Conservation (phyloP, 2,329 filamentous ascomycete genomes). For the Epichloe hybrida region DNA sequence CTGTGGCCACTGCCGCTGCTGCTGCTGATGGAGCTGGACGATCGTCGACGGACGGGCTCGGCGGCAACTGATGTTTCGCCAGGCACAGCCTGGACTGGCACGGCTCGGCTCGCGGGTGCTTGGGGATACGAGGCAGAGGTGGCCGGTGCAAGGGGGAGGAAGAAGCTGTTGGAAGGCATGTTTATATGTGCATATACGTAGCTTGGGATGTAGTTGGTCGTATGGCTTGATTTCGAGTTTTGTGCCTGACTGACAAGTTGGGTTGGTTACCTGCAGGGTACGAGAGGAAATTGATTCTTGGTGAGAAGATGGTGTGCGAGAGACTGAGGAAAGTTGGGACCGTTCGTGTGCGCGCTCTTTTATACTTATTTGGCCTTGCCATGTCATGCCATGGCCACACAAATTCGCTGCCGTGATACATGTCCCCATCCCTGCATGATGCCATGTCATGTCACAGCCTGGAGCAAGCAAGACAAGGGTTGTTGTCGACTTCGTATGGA, state of each 20-base stretch:
- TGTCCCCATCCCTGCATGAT: background rate
- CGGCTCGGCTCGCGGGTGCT: conserved; percentile 18
- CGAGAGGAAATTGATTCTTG: background rate
- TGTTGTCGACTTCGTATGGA: background rate
- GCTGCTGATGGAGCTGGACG: conserved; percentile 43
- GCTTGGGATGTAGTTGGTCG: too few relatives aligned
- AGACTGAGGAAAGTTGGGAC: background rate
- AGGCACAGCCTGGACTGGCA: conserved; percentile 5
- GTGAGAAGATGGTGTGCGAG: background rate
- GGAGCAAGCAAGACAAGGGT: background rate
- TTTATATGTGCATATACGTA: background rate
- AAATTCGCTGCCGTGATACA: background rate
- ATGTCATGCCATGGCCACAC: background rate
- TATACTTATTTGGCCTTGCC: background rate
- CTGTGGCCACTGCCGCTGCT: conserved; percentile 25
- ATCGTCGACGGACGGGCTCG: conserved; percentile 28
- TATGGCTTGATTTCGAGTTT: background rate
- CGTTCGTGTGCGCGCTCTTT: background rate
- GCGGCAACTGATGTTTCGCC: conserved; percentile 13
- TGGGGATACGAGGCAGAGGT: conserved; percentile 43
- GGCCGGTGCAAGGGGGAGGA: conserved; percentile 46
- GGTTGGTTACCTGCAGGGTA: background rate
- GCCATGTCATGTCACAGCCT: background rate
- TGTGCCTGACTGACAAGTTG: background rate
- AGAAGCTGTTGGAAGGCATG: conserved; percentile 16